Evolutionary conservation across 2,329 filamentous ascomycete genomes (phyloP), one percentile per base, ranked within the genome.

Genomic region (Shiraia sp.): DNA sequence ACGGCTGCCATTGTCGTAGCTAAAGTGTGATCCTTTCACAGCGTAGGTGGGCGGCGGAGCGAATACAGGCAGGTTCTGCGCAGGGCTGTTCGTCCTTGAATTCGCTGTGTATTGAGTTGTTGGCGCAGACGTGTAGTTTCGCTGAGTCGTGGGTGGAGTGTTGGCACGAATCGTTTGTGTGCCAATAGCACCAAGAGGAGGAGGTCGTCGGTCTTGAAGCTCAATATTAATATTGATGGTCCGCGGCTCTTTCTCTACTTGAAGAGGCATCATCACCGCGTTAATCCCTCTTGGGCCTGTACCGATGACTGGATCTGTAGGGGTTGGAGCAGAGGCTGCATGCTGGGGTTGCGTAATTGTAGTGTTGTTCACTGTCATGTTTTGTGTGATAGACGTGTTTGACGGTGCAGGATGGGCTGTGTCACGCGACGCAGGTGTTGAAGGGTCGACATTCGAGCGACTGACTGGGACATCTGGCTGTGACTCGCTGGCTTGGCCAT

Each of bases 151-250:
- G 32, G 51, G 47, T 17, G 53, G 45, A 35, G 53, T 42, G 45
- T 46, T 61, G 33, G 47, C 40, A 17, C 43, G 42, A 13, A 45
- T 25, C 13, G 47, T 24, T 9, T 60, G 54, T 17, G 36, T 36
- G 22, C 46, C 49, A 14, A 42, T 36, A 19, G 39, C 40, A 16
- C 45, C 47, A 15, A 45, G 34, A 32, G 48, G 39, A 32, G 48
- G 39, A 12, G 49, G 48, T 23, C 59, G 53, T 26, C 57, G 49
- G 19, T 65, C 60, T 42, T 64, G 59, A 16, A 66, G 36, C 27
- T 63, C 61, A 27, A 67, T 64, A 32, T 64, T 63, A 28, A 68
- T 51, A 33, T 65, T 61, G 40, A 66, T 59, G 9, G 58, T 51
- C 24, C 50, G 50, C 26, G 47, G 44, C 12, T 47, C 46, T 23